These are phyloP conservation scores for Sugiyamaella xylanicola DNA, from an alignment of 1,139 yeast genomes.

Conservation along the genomic window DNA sequence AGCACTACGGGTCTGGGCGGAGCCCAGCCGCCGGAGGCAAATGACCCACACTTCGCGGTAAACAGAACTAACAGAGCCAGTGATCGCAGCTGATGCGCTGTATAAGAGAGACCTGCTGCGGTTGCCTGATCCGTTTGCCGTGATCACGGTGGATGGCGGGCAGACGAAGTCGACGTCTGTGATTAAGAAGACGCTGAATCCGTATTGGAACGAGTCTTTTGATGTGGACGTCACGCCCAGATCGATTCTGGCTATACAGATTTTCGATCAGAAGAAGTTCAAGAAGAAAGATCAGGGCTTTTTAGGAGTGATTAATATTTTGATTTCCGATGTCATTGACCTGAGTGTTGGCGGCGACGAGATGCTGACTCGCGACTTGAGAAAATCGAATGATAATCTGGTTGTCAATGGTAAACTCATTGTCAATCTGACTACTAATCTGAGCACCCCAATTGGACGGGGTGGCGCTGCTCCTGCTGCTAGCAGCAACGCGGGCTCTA, in stretches of 20 bases:
- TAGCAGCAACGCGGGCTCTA: conserved; percentile 29
- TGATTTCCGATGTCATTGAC: conserved; percentile 88
- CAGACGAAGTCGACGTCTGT: conserved; percentile 95
- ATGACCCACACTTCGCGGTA: neutral
- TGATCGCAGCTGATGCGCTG: conserved; percentile 94
- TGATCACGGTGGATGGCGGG: conserved; percentile 92
- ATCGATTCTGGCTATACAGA: conserved; percentile 87
- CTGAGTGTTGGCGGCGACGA: conserved; percentile 62
- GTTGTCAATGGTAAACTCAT: conserved; percentile 92
- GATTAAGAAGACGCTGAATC: conserved; percentile 90
- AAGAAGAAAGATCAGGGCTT: conserved; percentile 99
- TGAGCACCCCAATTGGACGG: conserved; percentile 60
- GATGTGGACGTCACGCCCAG: conserved; percentile 77
- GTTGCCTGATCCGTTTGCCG: conserved; percentile 95
- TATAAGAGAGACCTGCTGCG: conserved; percentile 94
- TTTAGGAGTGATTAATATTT: conserved; percentile 89
- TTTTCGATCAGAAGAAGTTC: conserved; percentile 95
- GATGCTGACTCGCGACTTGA: conserved; percentile 89
- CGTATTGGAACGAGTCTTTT: conserved; percentile 96
- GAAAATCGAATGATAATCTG: conserved; percentile 86
- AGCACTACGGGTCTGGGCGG: conserved; percentile 14
- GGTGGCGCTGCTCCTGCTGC: conserved; percentile 22
- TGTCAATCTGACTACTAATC: conserved; percentile 49
- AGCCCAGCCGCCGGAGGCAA: conserved; percentile 20
- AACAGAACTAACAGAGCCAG: conserved; percentile 33